Evolutionary conservation across 2,329 filamentous ascomycete species (phyloP), one percentile per base, ranked within the genome.

Genomic region (Nemania bipapillata): DNA sequence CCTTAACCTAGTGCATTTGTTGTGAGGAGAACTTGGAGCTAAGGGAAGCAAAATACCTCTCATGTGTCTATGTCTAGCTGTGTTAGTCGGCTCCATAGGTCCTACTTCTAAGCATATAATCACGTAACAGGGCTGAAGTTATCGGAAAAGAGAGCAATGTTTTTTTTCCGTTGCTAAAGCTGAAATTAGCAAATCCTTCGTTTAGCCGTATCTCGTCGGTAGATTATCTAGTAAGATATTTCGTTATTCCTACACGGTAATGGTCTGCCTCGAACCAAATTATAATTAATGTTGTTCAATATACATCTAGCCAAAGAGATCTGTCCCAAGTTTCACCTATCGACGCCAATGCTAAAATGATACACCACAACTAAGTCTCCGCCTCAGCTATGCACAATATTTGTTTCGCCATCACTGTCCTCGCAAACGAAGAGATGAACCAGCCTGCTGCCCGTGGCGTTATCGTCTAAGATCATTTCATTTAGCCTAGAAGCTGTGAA

Each of bases 291-390:
- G n/a, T 32, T 53, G 60, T 62, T 70, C 60, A 64, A 54, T 63
- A 24, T 67, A 67, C 65, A 49, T 63, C 65, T 70, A 70, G 53
- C 65, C 58, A 60, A 65, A 66, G 68, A 63, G 22, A 68, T 42
- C 53, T 45, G 55, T 63, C 58, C 61, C 62, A 57, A 69, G 17
- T 57, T 47, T 54, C 55, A 52, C 66, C 42, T 52, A 37, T 58
- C 53, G 65, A 68, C 68, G 61, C 68, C 68, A 45, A 47, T 67
- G 65, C 60, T 68, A 56, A 17, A 63, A 67, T 17, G 59, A 50
- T 26, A 63, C 59, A 37, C 40, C 45, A 49, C 56, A 47, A 22
- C 59, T n/a, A 53, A 61, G 40, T 56, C 55, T 40, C 50, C 45
- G 45, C 49, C 30, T 63, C 50, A 56, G n/a, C 26, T 20, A 54